phyloP scores from a whole-genome alignment of 768 basidiomycete species.

The Mycena albidolilacea region DNA sequence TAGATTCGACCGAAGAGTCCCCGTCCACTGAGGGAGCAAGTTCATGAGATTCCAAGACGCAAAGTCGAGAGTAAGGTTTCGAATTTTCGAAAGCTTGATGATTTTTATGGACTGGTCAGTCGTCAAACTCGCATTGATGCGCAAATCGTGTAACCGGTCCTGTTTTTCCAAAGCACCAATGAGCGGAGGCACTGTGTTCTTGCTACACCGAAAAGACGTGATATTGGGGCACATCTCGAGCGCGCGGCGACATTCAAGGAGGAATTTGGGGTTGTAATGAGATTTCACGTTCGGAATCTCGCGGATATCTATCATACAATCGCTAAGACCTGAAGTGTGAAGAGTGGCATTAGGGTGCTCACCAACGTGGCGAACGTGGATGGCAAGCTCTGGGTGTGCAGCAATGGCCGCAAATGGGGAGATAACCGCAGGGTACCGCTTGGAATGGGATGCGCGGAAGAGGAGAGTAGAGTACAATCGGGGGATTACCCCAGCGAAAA shows the following conservation, averaged over 20 bases:
- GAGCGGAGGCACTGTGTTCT: constrained; percentile 64
- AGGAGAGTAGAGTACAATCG: constrained; percentile 71
- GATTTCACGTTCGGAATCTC: constrained; percentile 59
- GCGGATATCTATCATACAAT: constrained; percentile 60
- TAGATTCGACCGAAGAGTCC: constrained; percentile 59
- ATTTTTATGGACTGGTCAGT: constrained; percentile 64
- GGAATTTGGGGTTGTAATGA: constrained; percentile 61
- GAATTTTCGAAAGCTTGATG: constrained; percentile 55
- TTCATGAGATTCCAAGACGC: constrained; percentile 77
- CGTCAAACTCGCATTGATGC: constrained; percentile 69
- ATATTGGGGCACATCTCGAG: constrained; percentile 68
- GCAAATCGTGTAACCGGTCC: constrained; percentile 59
- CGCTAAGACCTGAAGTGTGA: constrained; percentile 17
- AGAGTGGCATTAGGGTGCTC: constrained; percentile 36
- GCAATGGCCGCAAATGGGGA: constrained; percentile 76
- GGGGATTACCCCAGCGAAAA: constrained; percentile 75
- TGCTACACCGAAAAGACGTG: constrained; percentile 69
- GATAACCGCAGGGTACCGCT: constrained; percentile 67
- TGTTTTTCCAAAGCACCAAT: constrained; percentile 63
- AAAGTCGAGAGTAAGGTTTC: constrained; percentile 66
- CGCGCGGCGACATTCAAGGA: constrained; percentile 65
- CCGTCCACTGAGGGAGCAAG: constrained; percentile 70
- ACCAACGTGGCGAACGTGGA: constrained; percentile 76
- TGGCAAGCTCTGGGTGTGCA: constrained; percentile 65
- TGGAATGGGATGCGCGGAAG: constrained; percentile 70